Percentiles rank a stretch among this genome's conserved stretches.
These are phyloP conservation scores for Ophiostoma sp. DNA, from an alignment of 2,329 filamentous ascomycete genomes.

Conservation along the genomic window DNA sequence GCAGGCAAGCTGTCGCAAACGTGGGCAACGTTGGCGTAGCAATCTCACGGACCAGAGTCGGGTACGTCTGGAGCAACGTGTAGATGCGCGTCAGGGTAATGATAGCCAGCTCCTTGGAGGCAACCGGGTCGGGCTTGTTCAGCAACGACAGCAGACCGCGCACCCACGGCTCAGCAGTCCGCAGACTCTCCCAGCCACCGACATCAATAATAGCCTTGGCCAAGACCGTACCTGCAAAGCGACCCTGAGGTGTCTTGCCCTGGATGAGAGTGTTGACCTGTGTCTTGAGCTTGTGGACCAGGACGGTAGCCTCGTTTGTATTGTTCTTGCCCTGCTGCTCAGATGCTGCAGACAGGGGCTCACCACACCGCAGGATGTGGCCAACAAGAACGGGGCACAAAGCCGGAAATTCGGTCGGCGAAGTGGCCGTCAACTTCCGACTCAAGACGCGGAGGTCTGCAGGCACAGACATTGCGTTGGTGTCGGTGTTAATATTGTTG, in stretches of 20 bases:
- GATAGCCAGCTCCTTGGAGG: conserved; percentile 74
- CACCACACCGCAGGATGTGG: conserved; percentile 58
- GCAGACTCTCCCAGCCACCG: conserved; percentile 80
- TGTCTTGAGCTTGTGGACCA: conserved; percentile 79
- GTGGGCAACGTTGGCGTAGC: conserved; percentile 77
- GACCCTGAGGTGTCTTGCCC: conserved; percentile 70
- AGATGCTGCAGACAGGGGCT: conserved; percentile 60
- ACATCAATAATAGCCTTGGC: conserved; percentile 80
- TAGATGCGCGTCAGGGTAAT: conserved; percentile 82
- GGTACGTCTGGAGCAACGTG: conserved; percentile 75
- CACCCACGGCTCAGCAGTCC: conserved; percentile 73
- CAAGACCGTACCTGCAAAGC: conserved; percentile 75
- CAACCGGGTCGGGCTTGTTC: conserved; percentile 74
- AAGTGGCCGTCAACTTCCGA: conserved; percentile 68
- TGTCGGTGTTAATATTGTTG: background rate
- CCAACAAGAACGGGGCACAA: conserved; percentile 68
- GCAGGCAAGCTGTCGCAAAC: conserved; percentile 72
- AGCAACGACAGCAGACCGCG: conserved; percentile 72
- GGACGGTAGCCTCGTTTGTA: conserved; percentile 63
- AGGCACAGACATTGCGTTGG: conserved; percentile 42
- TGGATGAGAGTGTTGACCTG: conserved; percentile 75
- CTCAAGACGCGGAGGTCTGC: conserved; percentile 66
- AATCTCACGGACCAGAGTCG: conserved; percentile 81
- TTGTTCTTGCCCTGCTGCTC: conserved; percentile 57
- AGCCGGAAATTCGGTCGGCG: conserved; percentile 70